A percentile compares a stretch with the other conserved stretches of the same genome.
These are phyloP conservation scores for Colletotrichum falcatum DNA, from an alignment of 2,329 filamentous ascomycete genomes.

Conservation along the genomic window DNA sequence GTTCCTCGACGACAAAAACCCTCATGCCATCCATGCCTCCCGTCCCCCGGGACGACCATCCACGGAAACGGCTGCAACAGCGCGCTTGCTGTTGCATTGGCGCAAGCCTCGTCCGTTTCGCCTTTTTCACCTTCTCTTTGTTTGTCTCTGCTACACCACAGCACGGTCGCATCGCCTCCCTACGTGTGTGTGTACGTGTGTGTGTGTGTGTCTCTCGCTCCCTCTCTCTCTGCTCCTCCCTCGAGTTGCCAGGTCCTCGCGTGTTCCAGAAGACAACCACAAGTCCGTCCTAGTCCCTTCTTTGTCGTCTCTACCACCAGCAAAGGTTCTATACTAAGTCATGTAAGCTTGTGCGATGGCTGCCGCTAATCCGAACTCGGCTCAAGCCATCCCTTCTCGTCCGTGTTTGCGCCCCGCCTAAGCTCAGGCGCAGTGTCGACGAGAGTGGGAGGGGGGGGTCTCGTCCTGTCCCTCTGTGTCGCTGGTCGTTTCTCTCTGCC, in stretches of 20 bases:
- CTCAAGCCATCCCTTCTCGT: slow-evolving; percentile 21
- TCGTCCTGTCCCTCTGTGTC: neutral
- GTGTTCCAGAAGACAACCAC: slow-evolving; percentile 7
- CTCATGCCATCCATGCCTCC: neutral
- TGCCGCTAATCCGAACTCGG: slow-evolving; percentile 24
- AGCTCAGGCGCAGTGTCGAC: slow-evolving; percentile 25
- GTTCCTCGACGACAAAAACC: neutral
- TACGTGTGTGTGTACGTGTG: neutral
- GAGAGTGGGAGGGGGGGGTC: slow-evolving; percentile 17
- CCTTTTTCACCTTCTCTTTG: slow-evolving; percentile 17
- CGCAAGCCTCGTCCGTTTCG: slow-evolving; percentile 30
- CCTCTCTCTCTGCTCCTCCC: neutral
- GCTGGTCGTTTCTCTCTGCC: slow-evolving; percentile 3
- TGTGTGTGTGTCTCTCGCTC: neutral
- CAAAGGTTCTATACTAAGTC: neutral
- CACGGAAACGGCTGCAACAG: slow-evolving; percentile 24
- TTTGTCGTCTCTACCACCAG: slow-evolving; percentile 14
- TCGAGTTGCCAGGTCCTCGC: neutral
- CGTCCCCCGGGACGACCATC: neutral
- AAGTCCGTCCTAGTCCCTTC: neutral
- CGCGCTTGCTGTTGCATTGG: slow-evolving; percentile 16
- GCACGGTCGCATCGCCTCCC: neutral
- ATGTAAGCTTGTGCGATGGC: neutral
- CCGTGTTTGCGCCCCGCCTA: slow-evolving; percentile 16
- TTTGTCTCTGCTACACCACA: slow-evolving; percentile 8